Conservation (phyloP, 306 rosid species). For the Vigna angularis region DNA sequence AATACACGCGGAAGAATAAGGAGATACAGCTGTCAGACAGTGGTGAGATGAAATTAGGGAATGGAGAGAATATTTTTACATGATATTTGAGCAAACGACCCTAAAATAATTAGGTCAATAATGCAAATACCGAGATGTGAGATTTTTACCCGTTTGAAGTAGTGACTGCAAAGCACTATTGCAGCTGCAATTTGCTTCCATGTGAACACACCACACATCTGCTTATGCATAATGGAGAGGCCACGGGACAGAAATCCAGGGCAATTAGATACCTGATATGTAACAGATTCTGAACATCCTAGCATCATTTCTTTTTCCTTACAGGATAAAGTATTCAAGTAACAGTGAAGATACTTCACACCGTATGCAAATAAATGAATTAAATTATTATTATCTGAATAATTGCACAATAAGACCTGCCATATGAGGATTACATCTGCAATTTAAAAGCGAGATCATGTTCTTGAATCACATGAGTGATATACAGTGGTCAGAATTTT, state of each 20-base stretch:
- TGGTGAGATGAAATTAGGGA: neutral
- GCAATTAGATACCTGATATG: constrained; percentile 15
- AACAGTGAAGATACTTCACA: constrained; percentile 27
- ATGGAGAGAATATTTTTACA: neutral
- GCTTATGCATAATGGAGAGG: neutral
- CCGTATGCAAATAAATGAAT: constrained; percentile 24
- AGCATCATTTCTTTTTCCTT: constrained; percentile 38
- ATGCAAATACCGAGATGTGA: neutral
- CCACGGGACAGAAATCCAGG: neutral
- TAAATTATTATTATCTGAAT: constrained; percentile 31
- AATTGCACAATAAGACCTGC: constrained; percentile 36
- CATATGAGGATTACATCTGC: constrained; percentile 33
- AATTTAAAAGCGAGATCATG: constrained; percentile 36
- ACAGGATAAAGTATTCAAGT: constrained; percentile 32
- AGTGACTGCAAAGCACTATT: neutral
- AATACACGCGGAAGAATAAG: neutral
- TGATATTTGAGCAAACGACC: constrained; percentile 4
- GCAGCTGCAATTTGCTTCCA: constrained; percentile 17
- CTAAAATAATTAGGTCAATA: neutral
- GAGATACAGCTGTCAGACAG: neutral
- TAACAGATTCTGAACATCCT: constrained; percentile 27
- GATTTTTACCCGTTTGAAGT: constrained; percentile 5
- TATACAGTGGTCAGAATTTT: constrained; percentile 42
- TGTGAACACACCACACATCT: neutral
- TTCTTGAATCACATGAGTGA: constrained; percentile 40